These are phyloP conservation scores for Penicillium aurantiogriseum DNA, from an alignment of 2,329 filamentous ascomycete genomes.

Conservation along the genomic window DNA sequence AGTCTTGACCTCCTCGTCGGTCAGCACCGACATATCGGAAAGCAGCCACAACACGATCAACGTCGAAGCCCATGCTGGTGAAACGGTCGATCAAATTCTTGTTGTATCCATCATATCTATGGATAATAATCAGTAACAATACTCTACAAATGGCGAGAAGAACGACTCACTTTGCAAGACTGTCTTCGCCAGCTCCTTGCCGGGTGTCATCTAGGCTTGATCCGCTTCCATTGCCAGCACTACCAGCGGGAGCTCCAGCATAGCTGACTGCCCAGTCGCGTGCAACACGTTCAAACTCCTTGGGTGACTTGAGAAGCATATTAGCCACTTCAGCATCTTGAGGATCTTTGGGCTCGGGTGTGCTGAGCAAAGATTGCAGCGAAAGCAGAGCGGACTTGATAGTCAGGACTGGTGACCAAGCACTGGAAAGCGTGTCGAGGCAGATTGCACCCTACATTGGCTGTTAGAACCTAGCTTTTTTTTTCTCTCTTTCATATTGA, in stretches of 20 bases:
- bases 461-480: neutral
- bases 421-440: slow-evolving; percentile 82
- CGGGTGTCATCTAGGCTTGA: slow-evolving; percentile 54
- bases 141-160: neutral
- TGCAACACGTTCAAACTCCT: slow-evolving; percentile 76
- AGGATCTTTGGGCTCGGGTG: slow-evolving; percentile 91
- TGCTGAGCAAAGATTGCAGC: slow-evolving; percentile 86
- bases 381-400: slow-evolving; percentile 95
- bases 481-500: neutral
- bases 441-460: slow-evolving; percentile 86
- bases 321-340: slow-evolving; percentile 93
- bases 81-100: slow-evolving; percentile 80
- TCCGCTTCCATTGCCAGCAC: slow-evolving; percentile 54
- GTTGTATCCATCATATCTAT: slow-evolving; percentile 83
- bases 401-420: slow-evolving; percentile 94
- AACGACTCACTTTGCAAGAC: slow-evolving; percentile 52
- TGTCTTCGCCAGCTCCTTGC: slow-evolving; percentile 58
- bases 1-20: slow-evolving; percentile 71
- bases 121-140: slow-evolving; percentile 30
- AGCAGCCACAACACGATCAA: slow-evolving; percentile 80
- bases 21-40: slow-evolving; percentile 82
- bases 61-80: slow-evolving; percentile 84
- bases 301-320: slow-evolving; percentile 78
- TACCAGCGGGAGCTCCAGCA: slow-evolving; percentile 68
- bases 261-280: slow-evolving; percentile 86